A percentile compares a stretch with the other conserved stretches of the same genome.
These are phyloP conservation scores for Dryadomyces quercivorus DNA, from an alignment of 2,329 filamentous ascomycete species.

Conservation along the genomic window DNA sequence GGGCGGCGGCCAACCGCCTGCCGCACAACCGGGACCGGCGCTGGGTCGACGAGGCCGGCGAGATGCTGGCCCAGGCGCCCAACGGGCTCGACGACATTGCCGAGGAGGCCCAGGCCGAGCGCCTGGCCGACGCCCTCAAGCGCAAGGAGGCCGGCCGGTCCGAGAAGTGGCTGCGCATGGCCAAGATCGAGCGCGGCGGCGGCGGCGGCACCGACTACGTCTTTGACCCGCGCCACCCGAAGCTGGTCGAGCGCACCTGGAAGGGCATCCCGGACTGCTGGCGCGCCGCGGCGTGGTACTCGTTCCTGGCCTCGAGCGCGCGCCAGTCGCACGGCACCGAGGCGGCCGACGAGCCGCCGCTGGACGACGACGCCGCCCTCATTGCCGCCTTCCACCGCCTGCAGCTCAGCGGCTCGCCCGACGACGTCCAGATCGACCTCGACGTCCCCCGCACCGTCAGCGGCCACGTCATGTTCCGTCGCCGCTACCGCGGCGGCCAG, in stretches of 20 bases:
- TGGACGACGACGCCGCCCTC: conserved; percentile 26
- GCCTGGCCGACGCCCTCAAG: conserved; percentile 42
- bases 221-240: conserved; percentile 72
- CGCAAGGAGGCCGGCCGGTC: conserved; percentile 50
- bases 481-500: conserved; percentile 83
- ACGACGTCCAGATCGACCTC: conserved; percentile 94
- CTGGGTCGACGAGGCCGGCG: conserved; percentile 53
- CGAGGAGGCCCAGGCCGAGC: conserved; percentile 42
- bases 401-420: conserved; percentile 62
- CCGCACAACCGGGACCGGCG: conserved; percentile 49
- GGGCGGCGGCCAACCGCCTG: conserved; percentile 45
- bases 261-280: conserved; percentile 96
- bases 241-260: conserved; percentile 86
- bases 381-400: conserved; percentile 61
- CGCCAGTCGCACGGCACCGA: conserved; percentile 15
- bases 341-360: not conserved
- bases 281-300: conserved; percentile 89
- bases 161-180: conserved; percentile 59
- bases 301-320: conserved; percentile 72
- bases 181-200: conserved; percentile 38
- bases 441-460: conserved; percentile 93
- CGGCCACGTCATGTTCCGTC: conserved; percentile 93
- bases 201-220: conserved; percentile 48
- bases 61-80: conserved; percentile 50
- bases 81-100: conserved; percentile 38